phyloP scores from a whole-genome alignment of 23 red algal species.

The Gracilariopsis chorda region DNA sequence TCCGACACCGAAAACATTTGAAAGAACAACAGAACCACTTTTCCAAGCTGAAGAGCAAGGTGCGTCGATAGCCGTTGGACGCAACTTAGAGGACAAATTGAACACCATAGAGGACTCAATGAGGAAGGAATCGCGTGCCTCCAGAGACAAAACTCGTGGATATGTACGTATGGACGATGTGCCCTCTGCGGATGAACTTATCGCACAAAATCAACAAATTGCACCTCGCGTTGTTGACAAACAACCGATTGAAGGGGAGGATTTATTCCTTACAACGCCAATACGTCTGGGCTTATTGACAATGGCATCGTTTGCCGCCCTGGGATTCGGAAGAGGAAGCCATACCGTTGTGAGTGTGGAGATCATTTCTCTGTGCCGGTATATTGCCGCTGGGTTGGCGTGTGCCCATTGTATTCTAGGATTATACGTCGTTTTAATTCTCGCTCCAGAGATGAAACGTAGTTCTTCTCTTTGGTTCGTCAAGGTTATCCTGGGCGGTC shows the following conservation, averaged over 20 bases:
- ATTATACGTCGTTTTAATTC: background rate
- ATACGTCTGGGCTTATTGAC: constrained; percentile 38
- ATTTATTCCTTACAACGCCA: background rate
- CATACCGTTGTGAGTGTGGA: background rate
- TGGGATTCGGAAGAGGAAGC: constrained; percentile 54
- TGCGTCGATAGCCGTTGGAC: constrained; percentile 39
- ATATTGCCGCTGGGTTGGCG: background rate
- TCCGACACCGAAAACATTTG: background rate
- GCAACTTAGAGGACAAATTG: constrained; percentile 25
- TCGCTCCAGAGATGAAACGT: constrained; percentile 29
- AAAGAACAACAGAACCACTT: background rate
- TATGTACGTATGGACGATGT: constrained; percentile 21
- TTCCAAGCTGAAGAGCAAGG: constrained; percentile 1
- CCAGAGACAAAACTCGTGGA: no score
- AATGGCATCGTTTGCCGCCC: constrained; percentile 6
- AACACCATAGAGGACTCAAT: background rate
- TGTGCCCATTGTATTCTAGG: constrained; percentile 39
- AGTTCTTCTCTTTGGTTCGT: constrained; percentile 37
- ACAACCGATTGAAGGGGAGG: constrained; percentile 20
- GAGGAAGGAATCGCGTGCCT: no score
- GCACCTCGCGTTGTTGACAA: constrained; percentile 34
- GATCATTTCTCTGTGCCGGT: background rate
- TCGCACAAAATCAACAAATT: background rate
- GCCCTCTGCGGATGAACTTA: constrained; percentile 32
- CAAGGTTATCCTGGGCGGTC: constrained; percentile 37